Evolutionary conservation across 2,329 filamentous ascomycete species (phyloP).

Genomic region (Alternaria conjuncta): DNA sequence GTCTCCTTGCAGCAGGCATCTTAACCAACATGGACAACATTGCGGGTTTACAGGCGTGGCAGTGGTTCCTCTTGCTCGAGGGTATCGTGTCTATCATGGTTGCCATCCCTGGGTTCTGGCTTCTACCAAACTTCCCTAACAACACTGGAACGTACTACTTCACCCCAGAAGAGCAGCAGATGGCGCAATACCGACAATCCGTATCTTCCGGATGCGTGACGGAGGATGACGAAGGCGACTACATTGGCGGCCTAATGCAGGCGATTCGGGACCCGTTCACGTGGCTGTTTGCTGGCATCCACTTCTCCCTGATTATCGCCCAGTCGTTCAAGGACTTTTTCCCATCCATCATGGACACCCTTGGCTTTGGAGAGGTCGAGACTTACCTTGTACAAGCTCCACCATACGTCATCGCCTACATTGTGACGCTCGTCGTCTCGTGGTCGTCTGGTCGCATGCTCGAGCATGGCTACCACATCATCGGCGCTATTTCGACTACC

Average conservation of each 20-base stretch:
- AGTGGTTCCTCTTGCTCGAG: conserved; percentile 61
- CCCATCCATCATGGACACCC: conserved; percentile 29
- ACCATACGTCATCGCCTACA: conserved; percentile 44
- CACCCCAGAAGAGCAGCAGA: conserved; percentile 16
- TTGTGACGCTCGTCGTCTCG: conserved; percentile 28
- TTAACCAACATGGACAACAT: conserved; percentile 54
- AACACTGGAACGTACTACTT: conserved; percentile 20
- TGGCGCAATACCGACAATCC: conserved; percentile 31
- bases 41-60: conserved; percentile 45
- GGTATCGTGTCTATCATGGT: conserved; percentile 59
- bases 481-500: conserved; percentile 24
- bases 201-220: conserved; percentile 20
- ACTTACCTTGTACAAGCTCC: conserved; percentile 53
- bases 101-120: conserved; percentile 43
- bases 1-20: conserved; percentile 55
- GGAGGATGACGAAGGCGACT: conserved; percentile 45
- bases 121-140: conserved; percentile 42
- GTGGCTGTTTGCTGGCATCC: conserved; percentile 50
- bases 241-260: conserved; percentile 44
- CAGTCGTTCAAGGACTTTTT: conserved; percentile 41
- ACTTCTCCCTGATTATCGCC: conserved; percentile 42
- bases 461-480: conserved; percentile 41
- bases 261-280: conserved; percentile 49
- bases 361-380: conserved; percentile 17
- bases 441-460: conserved; percentile 35